Base-by-base conservation (phyloP, 2,329 filamentous ascomycete genomes). In the Pestalotiopsis sp. region DNA sequence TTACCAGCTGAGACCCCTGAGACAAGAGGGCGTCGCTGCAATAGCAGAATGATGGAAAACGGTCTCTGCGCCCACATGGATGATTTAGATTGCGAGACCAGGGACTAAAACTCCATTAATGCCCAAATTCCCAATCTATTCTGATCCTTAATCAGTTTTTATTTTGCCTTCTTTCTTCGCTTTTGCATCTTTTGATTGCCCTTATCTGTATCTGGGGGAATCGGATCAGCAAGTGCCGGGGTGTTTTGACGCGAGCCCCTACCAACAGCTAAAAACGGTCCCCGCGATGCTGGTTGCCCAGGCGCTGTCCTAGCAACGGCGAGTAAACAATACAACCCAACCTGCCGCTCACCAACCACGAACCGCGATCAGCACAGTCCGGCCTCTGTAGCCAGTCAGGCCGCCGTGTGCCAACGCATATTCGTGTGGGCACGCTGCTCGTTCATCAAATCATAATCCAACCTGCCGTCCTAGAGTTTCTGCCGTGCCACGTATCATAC, bases 231-330 rank as follows among this genome's bases (percentile, higher is more conserved):
- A 25, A 36, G 57, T 23, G 5, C 57, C 14, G 11, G 36, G 36
- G 38, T 27, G 38, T 14, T 23, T n/a, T 13, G 45, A 56, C 31
- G 64, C 64, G 45, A 23, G 17, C 20, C 57, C 23, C 64, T 57
- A 66, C 31, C 31, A n/a, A 27, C 45, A n/a, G 45, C 45, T n/a
- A 52, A 52, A 12, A 20, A 23, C 12, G 62, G 31, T 58, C 64
- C 64, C 64, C 41, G 25, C 45, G 49, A 27, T 45, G 49, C 25
- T 57, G 38, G 27, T 52, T 67, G 65, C 25, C 65, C 65, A 20
- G 45, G 65, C 38, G 27, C 65, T 67, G 65, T 41, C 65, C 65
- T 38, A 61, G 65, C 65, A 67, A 67, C 65, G 52, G 65, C 27
- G 39, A 67, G 65, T 67, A 67, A 67, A 67, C 65, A 67, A 67